Conservation (phyloP, 2,329 filamentous ascomycete species). For the Xylogone sp. region DNA sequence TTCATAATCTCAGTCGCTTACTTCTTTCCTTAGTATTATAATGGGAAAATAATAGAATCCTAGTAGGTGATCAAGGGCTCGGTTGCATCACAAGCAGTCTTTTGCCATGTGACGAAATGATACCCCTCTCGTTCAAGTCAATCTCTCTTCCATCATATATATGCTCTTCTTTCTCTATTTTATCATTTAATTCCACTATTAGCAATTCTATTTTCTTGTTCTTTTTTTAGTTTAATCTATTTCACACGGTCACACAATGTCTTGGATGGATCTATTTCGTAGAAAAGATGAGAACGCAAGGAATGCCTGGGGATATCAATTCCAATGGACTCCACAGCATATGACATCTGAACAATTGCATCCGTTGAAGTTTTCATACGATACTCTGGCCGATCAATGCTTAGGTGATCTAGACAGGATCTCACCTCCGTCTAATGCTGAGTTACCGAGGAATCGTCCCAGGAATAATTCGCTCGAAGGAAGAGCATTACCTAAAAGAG, state of each 20-base stretch:
- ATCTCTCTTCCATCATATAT: too few species aligned
- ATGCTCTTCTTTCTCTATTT: too few species aligned
- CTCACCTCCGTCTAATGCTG: slow-evolving; percentile 37
- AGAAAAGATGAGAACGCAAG: slow-evolving; percentile 15
- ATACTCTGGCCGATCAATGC: slow-evolving; percentile 63
- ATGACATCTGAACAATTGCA: slow-evolving; percentile 54
- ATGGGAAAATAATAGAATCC: too few species aligned
- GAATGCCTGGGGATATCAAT: slow-evolving; percentile 58
- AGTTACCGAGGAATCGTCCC: slow-evolving; percentile 20
- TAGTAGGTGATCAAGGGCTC: too few species aligned
- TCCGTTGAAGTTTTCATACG: slow-evolving; percentile 62
- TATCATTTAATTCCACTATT: too few species aligned
- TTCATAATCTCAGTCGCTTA: too few species aligned
- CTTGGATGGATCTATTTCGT: slow-evolving; percentile 17
- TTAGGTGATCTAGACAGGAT: slow-evolving; percentile 61
- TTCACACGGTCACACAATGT: slow-evolving; percentile 5
- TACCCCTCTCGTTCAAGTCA: too few species aligned
- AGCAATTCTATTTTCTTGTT: too few species aligned
- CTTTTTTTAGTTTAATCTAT: too few species aligned
- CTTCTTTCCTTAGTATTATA: too few species aligned
- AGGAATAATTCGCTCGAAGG: slow-evolving; percentile 32
- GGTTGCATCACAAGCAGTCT: too few species aligned
- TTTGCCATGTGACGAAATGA: too few species aligned
- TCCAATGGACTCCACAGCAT: slow-evolving; percentile 66
- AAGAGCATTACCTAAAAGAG: slow-evolving; percentile 37